phyloP scores from a whole-genome alignment of 768 basidiomycete species.

The Daedalea quercina region DNA sequence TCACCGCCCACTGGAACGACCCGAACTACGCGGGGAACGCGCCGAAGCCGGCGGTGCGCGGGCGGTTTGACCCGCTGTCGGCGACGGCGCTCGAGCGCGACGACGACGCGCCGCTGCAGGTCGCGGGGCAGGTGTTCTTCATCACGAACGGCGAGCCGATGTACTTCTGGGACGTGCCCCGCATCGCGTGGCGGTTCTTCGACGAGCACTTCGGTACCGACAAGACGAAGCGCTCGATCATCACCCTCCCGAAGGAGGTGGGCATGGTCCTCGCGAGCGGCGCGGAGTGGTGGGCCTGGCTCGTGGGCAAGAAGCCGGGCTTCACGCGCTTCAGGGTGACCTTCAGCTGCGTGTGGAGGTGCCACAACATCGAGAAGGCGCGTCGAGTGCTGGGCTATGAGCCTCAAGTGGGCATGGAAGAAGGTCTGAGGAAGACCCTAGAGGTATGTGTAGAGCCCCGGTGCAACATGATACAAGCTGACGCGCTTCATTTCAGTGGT shows the following conservation, averaged over 20 bases:
- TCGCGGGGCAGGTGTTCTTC: slow-evolving; percentile 93
- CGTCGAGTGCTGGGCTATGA: slow-evolving; percentile 89
- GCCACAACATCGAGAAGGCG: slow-evolving; percentile 94
- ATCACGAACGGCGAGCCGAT: slow-evolving; percentile 96
- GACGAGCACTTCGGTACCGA: slow-evolving; percentile 45
- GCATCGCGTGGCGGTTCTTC: slow-evolving; percentile 67
- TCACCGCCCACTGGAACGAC: slow-evolving; percentile 51
- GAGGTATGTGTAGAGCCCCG: slow-evolving; percentile 41
- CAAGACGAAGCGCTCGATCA: slow-evolving; percentile 32
- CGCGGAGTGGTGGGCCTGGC: slow-evolving; percentile 67
- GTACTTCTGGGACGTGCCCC: slow-evolving; percentile 93
- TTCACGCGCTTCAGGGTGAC: slow-evolving; percentile 84
- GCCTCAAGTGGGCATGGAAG: slow-evolving; percentile 82
- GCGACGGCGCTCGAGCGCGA: slow-evolving; percentile 47
- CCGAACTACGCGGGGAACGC: slow-evolving; percentile 37
- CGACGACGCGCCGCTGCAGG: slow-evolving; percentile 54
- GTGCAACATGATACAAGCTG: no score
- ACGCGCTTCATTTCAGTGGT: slow-evolving; percentile 5
- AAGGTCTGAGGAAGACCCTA: slow-evolving; percentile 75
- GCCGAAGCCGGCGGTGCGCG: slow-evolving; percentile 54
- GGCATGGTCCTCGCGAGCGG: slow-evolving; percentile 67
- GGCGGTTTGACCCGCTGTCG: slow-evolving; percentile 71
- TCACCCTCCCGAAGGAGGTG: slow-evolving; percentile 50
- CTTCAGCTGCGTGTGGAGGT: slow-evolving; percentile 73
- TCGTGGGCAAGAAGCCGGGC: slow-evolving; percentile 72